Percentiles rank a stretch among this genome's conserved stretches.
phyloP scores from a whole-genome alignment of 2,329 filamentous ascomycete genomes.

The Fusarium albosuccineum region DNA sequence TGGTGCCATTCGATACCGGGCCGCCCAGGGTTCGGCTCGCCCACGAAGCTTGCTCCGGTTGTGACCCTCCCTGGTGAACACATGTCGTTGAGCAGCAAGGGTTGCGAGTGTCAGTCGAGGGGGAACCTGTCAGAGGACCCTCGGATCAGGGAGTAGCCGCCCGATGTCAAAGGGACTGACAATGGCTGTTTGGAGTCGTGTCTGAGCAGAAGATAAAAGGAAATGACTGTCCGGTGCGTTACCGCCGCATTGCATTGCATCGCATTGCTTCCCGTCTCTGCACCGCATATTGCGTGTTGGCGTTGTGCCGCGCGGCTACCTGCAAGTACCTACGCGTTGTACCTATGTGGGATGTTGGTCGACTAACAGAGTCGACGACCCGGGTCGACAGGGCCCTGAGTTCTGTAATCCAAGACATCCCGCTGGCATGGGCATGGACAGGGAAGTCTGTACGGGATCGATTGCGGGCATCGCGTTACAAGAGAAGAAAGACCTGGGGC shows the following conservation, averaged over 20 bases:
- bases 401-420: not conserved
- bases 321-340: slow-evolving; percentile 13
- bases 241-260: slow-evolving; percentile 26
- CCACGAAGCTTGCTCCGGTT: slow-evolving; percentile 14
- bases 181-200: not conserved
- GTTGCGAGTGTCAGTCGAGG: slow-evolving; percentile 16
- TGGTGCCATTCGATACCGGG: slow-evolving; percentile 41
- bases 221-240: slow-evolving; percentile 24
- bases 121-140: slow-evolving; percentile 16
- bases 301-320: not conserved
- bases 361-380: not conserved
- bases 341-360: slow-evolving; percentile 29
- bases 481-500: not conserved
- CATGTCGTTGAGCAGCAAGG: slow-evolving; percentile 9
- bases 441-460: slow-evolving; percentile 6
- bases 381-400: not conserved
- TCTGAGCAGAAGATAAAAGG: slow-evolving; percentile 1
- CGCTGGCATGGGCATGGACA: slow-evolving; percentile 1
- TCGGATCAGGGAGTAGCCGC: slow-evolving; percentile 31
- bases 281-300: slow-evolving; percentile 19
- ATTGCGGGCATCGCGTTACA: not conserved
- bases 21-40: slow-evolving; percentile 8
- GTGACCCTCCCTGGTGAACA: slow-evolving; percentile 6
- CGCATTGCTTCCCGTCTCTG: slow-evolving; percentile 8
- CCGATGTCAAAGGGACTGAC: slow-evolving; percentile 11